Evolutionary conservation across 2,329 filamentous ascomycete species (phyloP), one percentile per base, ranked within the genome.

Genomic region (Apiospora rasikravindrae): DNA sequence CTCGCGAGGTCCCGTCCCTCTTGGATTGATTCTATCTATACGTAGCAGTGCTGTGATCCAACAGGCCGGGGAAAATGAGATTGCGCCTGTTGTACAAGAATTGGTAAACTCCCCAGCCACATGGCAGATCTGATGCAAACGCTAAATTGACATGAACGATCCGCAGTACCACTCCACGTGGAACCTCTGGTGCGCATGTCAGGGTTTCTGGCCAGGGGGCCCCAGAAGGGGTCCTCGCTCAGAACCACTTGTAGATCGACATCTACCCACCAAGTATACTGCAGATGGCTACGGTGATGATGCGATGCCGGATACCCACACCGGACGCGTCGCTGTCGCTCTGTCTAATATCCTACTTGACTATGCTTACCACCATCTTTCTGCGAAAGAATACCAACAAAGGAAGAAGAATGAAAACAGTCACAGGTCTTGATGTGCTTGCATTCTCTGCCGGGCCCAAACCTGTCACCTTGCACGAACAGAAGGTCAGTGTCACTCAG

Each of bases 71-170:
- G 33, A 8, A 24, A 64, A 40, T 22, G 57, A 64, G 33, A 64
- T 64, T 64, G n/a, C 57, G 7, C 7, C 33, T 64, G 57, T 40
- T 40, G 57, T 40, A 64, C 57, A 24, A 64, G 10, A 40, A 37
- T 40, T 37, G 16, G 16, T 1, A 22, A 37, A 61, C 10, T 4
- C 53, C 13, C 16, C 29, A 40, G 33, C 29, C 57, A 64, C 33
- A 40, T 40, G 57, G 57, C 33, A 64, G 33, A 64, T 40, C 33
- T 33, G 33, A 64, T 64, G 57, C 57, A 64, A 64, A 64, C 33
- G 33, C 57, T 64, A 64, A 64, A 13, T 64, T 64, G 33, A 40
- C 33, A 64, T 24, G 57, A 64, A 64, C n/a, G 57, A n/a, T 64
- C 33, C 33, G 33, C 33, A 64, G 33, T 40, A 11, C 2, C 57